phyloP scores from a whole-genome alignment of 2,329 filamentous ascomycete species.

The Neurospora sp. region DNA sequence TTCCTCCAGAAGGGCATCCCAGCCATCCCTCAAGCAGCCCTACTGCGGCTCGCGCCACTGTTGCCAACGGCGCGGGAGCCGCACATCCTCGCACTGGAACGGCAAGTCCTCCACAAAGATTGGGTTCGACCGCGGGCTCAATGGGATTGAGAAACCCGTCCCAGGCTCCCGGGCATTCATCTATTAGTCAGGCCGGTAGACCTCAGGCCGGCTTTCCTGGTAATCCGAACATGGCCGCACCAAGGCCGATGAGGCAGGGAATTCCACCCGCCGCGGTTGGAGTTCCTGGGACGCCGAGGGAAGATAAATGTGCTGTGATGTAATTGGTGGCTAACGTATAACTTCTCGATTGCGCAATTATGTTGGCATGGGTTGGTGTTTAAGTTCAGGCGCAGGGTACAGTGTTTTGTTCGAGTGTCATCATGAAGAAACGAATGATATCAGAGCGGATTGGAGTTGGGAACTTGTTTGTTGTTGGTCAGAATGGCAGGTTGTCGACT shows the following conservation, averaged over 20 bases:
- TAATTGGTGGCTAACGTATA: neutral
- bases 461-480: neutral
- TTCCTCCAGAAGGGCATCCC: conserved; percentile 41
- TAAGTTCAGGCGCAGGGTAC: neutral
- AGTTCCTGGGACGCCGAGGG: neutral
- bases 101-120: neutral
- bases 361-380: neutral
- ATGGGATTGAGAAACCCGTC: neutral
- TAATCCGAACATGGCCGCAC: neutral
- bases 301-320: conserved; percentile 2
- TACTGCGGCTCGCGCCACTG: conserved; percentile 3
- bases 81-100: conserved; percentile 8
- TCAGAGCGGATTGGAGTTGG: neutral
- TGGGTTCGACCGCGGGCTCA: neutral
- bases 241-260: neutral
- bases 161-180: neutral
- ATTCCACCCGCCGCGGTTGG: neutral
- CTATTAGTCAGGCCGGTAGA: neutral
- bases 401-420: neutral
- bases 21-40: conserved; percentile 35
- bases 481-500: neutral
- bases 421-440: neutral
- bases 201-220: neutral
- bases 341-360: neutral
- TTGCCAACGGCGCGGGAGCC: neutral